A percentile compares a stretch with the other conserved stretches of the same genome.
Conservation (phyloP, 2,329 filamentous ascomycete genomes). For the Epichloe coenophiala region DNA sequence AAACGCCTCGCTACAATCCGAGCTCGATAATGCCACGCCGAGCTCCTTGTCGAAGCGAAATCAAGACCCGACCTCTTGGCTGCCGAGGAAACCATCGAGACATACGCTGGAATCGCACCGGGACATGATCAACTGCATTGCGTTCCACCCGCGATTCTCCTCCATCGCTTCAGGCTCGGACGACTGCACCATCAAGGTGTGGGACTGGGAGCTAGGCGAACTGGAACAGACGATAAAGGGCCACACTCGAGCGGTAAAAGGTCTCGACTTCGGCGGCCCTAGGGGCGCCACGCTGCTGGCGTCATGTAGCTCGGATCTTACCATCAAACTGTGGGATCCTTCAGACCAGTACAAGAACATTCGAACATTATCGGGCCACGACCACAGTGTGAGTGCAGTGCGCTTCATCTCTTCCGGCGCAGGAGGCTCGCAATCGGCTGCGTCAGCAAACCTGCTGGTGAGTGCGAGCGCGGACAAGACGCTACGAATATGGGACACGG, state of each 20-base stretch:
- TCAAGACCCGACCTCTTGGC: constrained; percentile 74
- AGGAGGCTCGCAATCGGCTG: constrained; percentile 62
- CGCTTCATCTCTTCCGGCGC: constrained; percentile 76
- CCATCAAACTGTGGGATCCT: constrained; percentile 92
- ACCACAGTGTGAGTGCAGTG: constrained; percentile 78
- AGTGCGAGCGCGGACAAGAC: constrained; percentile 75
- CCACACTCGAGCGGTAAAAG: constrained; percentile 71
- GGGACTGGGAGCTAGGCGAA: constrained; percentile 93
- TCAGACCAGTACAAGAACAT: constrained; percentile 88
- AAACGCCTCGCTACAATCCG: constrained; percentile 59
- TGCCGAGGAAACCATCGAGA: constrained; percentile 68
- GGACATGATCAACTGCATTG: constrained; percentile 69
- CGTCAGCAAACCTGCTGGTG: constrained; percentile 63
- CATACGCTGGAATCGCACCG: constrained; percentile 77
- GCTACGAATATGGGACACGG: constrained; percentile 79
- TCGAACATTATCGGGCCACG: constrained; percentile 77
- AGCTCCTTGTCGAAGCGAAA: constrained; percentile 57
- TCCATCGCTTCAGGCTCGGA: constrained; percentile 83
- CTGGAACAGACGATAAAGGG: constrained; percentile 83
- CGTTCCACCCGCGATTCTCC: constrained; percentile 86
- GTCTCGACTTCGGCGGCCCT: constrained; percentile 82
- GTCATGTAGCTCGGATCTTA: constrained; percentile 66
- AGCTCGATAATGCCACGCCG: constrained; percentile 72
- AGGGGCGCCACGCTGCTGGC: constrained; percentile 53
- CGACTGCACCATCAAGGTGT: constrained; percentile 89